Evolutionary conservation across 2,329 filamentous ascomycete species (phyloP), one percentile per base, ranked within the genome.

Genomic region (Elsinoe arachidis): DNA sequence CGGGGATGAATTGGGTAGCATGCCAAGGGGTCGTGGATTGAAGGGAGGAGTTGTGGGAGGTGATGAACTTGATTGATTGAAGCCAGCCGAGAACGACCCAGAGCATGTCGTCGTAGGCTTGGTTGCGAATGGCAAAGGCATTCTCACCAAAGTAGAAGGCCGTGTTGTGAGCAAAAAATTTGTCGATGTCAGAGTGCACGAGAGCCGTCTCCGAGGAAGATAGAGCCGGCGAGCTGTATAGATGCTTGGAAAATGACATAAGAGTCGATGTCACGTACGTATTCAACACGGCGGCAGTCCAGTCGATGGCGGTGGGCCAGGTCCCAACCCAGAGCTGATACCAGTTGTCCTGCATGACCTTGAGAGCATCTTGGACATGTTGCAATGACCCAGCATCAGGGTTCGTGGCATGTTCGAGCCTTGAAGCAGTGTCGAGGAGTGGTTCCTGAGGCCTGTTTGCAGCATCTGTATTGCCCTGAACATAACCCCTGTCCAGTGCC

Each of bases 41-140:
- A 15, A 83, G 68, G 1, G 76, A 72, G 2, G 81, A 82, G n/a
- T 57, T 44, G 67, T 95, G 89, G n/a, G 79, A 73, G 33, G 83
- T 74, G 54, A 92, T 81, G 67, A 95, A 90, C 63, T 87, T 84
- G 61, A 90, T 80, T 51, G 82, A 82, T 68, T 96, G 89, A 55
- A 96, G 75, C 91, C 92, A 96, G 61, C 87, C 89, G 37, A 97
- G 78, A 2, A 95, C 90, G 1, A 96, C 90, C 92, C 92, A 97
- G 2, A 96, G 80, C 74, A 96, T 95, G 69, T 97, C 92, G 67
- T 96, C 92, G 68, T 86, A 95, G 0, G 92, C 92, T 75, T 93
- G 77, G 58, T 83, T 82, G 44, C 88, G 80, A 52, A 96, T 79
- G 26, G 80, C 78, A 61, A 90, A 83, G 3, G 84, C 80, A 69